A percentile compares a stretch with the other conserved stretches of the same genome.
phyloP scores from a whole-genome alignment of 2,329 filamentous ascomycete genomes.

The Fusarium luffae region DNA sequence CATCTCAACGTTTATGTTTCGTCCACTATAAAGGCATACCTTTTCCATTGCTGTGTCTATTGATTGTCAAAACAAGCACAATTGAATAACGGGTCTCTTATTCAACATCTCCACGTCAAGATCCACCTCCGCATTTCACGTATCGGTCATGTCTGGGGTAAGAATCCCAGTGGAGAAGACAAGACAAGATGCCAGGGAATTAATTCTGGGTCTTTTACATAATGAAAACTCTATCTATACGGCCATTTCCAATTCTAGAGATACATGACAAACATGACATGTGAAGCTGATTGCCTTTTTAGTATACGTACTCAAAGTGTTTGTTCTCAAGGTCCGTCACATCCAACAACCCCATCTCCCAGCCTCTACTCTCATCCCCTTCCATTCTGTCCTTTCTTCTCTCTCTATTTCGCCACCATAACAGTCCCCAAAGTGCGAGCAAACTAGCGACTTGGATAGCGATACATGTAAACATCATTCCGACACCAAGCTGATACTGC shows the following conservation, averaged over 20 bases:
- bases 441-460: slow-evolving; percentile 20
- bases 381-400: background rate
- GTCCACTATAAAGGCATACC: background rate
- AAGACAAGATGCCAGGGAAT: background rate
- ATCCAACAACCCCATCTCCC: slow-evolving; percentile 23
- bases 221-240: background rate
- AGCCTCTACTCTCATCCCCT: background rate
- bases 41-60: rapidly evolving
- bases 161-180: background rate
- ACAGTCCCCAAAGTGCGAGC: slow-evolving; percentile 12
- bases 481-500: slow-evolving; percentile 21
- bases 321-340: slow-evolving; percentile 31
- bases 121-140: background rate
- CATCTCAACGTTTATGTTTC: background rate
- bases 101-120: background rate
- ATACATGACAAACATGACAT: no score
- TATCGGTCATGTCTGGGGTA: background rate
- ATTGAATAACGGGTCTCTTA: background rate
- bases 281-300: background rate
- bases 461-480: slow-evolving; percentile 39
- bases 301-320: slow-evolving; percentile 36
- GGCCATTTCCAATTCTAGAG: background rate
- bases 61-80: background rate
- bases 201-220: background rate
- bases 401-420: slow-evolving; percentile 21